Evolutionary conservation across 2,329 filamentous ascomycete genomes (phyloP), one percentile per base, ranked within the genome.

Genomic region (Phoma sp.): DNA sequence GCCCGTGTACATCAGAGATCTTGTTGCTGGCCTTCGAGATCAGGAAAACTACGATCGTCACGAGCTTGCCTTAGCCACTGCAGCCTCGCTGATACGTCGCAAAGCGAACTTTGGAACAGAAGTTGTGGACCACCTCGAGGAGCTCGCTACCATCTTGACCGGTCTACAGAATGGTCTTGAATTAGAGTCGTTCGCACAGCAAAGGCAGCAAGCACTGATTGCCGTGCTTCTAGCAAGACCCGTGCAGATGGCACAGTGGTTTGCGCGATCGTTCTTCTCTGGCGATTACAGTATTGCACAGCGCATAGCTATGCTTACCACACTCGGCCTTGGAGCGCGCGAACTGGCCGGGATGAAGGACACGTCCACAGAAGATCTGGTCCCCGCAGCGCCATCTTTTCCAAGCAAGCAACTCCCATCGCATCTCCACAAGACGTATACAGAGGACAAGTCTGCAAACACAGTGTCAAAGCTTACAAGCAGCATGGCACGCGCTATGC

Each of bases 201-300:
- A 91, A 54, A 86, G 88, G 14, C 79, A 95, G 3, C 89, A 96
- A 71, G 87, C 88, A 11, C 88, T 99, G 79, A 86, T 97, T 39
- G 89, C 93, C 0, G 77, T 96, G 7, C 79, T 96, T 0, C 81
- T 95, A 2, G 87, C 90, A 0, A 85, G 90, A 60, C 91, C 95
- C 0, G 78, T 84, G 43, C 82, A 84, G 47, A 91, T 97, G 84
- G 93, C 87, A 0, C 89, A 86, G 11, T 96, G 91, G 89, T 90
- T 96, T 54, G 86, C 89, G 3, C 86, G 87, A 52, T 89, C 89
- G 0, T 96, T 95, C 70, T 98, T 97, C 70, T 88, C 91, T 37
- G 93, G 93, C 13, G 95, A 99, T 70, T 93, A 95, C 73, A 96
- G 93, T 0, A 79, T 98, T 33, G 85, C 88, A 0, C 93, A 98